A percentile compares a stretch with the other conserved stretches of the same genome.
These are phyloP conservation scores for Aspergillus sparsus DNA, from an alignment of 495 filamentous ascomycete genomes.

Conservation along the genomic window DNA sequence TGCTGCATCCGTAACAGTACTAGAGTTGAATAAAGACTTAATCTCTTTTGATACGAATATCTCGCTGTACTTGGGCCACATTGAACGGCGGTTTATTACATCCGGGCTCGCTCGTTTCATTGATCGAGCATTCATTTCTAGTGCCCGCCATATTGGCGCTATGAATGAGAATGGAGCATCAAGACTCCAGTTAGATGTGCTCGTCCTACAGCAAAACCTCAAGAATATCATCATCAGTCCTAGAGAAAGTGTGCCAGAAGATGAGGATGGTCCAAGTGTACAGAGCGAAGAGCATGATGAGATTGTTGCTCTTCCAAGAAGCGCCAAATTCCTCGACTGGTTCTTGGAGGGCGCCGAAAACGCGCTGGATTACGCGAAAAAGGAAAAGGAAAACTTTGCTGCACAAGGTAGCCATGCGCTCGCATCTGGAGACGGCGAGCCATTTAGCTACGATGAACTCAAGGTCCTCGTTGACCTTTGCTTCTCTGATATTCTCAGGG, in stretches of 20 bases:
- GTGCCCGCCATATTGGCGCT: constrained; percentile 60
- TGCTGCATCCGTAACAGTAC: constrained; percentile 75
- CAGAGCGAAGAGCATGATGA: constrained; percentile 29
- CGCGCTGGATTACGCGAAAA: constrained; percentile 63
- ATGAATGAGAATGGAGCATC: constrained; percentile 77
- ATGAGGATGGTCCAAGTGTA: constrained; percentile 16
- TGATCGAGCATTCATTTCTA: constrained; percentile 67
- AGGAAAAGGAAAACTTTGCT: constrained; percentile 49
- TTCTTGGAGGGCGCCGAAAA: constrained; percentile 76
- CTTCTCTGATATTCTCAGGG: constrained; percentile 72
- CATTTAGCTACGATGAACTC: constrained; percentile 80
- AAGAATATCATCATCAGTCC: constrained; percentile 71
- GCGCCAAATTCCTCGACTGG: constrained; percentile 75
- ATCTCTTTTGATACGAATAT: constrained; percentile 81
- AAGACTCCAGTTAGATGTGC: constrained; percentile 84
- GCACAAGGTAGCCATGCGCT: constrained; percentile 38
- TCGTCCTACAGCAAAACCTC: constrained; percentile 92
- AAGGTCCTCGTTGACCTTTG: constrained; percentile 82
- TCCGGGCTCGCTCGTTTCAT: constrained; percentile 71
- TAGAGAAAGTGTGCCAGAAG: constrained; percentile 13
- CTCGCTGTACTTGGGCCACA: constrained; percentile 62
- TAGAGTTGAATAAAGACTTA: constrained; percentile 77
- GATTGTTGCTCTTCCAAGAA: constrained; percentile 66
- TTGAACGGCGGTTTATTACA: constrained; percentile 68
- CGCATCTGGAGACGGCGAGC: constrained; percentile 44